Base-by-base conservation (phyloP, 163 green algal genomes). In the Scenedesmus sp. region DNA sequence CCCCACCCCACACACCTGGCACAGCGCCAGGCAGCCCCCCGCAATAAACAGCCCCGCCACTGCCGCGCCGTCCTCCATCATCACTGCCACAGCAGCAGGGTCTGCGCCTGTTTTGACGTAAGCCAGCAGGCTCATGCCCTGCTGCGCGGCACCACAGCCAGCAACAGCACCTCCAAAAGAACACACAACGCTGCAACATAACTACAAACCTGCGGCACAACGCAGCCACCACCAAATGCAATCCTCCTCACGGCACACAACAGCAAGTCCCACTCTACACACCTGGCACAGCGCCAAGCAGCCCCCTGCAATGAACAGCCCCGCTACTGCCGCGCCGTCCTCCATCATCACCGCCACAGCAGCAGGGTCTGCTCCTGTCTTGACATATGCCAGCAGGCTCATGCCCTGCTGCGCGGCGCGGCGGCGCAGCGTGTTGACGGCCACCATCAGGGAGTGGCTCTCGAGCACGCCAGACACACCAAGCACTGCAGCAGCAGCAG, bases 301-400 rank as follows among this genome's bases (percentile, higher is more conserved):
- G 26, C 92, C 92, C 64, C 62, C 88, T 82, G 92, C 88, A n/a
- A 94, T 88, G 57, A 92, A 18, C 23, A 91, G 83, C 2, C 88
- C 88, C 34, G 81, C 66, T n/a, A 99, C 97, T 12, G 98, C 97
- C 54, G 96, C 97, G 64, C 94, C 95, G 76, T 99, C 98, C 94
- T 99, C 97, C 90, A 98, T 93, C 93, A 99, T 95, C 54, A 99
- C 97, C 4, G 97, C 97, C 52, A 98, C 94, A 16, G 97, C 97
- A 73, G 98, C 99, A 34, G 98, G 98, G 95, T 99, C 98, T 16
- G 87, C 82, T 2, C 88, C 88, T 26, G 73, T 93, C 62, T 90
- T 94, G 54, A 96, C 85, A 90, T 95, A 96, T 1, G 88, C 4
- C 52, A 93, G 56, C 52, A 96, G 8, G 15, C 84, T 87, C 90